Base-by-base conservation (phyloP, 1,284 basidiomycete genomes). In the Cutaneotrichosporon mucoides region DNA sequence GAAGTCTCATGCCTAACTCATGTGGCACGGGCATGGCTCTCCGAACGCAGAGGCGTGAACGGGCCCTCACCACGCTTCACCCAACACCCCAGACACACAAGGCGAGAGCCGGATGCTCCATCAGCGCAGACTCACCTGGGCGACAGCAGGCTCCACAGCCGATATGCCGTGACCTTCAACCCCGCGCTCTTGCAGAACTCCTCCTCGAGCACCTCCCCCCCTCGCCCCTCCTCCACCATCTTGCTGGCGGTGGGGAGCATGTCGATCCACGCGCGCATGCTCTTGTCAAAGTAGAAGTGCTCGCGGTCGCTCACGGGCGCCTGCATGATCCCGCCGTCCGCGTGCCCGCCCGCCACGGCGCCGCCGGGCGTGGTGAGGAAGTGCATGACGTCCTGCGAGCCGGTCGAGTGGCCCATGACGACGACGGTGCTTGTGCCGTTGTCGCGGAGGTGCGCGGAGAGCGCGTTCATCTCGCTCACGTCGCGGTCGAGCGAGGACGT, bases 371-470 rank as follows among this genome's bases (percentile, higher is more conserved):
- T 63, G 34, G 69, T 65, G 37, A 78, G 69, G 66, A 76, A 78
- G 48, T 72, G 69, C 15, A 77, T 73, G 16, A 76, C 71, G 56
- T 78, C 76, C 63, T 79, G 78, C n/a, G 70, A 76, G 10, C 78
- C 78, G 6, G 78, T 79, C 4, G 73, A 76, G 59, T 78, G 77
- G 43, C 78, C 78, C 71, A 77, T 75, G 13, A 77, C 47, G 2
- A 78, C 68, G 37, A 79, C 51, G 5, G 57, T 69, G 40, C 10
- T 58, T 65, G 57, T 53, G 72, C 75, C 73, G 13, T 55, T 48
- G 1, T 44, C 40, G 35, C 66, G 56, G 11, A 78, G 66, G 53
- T 76, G 72, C 35, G 71, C 57, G 24, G 77, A 72, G 9, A 74
- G 62, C 2, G 63, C 57, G 12, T 68, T 60, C 56, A 79, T 72